Evolutionary conservation across 306 rosid species (phyloP).

Genomic region (Vigna unguiculata): DNA sequence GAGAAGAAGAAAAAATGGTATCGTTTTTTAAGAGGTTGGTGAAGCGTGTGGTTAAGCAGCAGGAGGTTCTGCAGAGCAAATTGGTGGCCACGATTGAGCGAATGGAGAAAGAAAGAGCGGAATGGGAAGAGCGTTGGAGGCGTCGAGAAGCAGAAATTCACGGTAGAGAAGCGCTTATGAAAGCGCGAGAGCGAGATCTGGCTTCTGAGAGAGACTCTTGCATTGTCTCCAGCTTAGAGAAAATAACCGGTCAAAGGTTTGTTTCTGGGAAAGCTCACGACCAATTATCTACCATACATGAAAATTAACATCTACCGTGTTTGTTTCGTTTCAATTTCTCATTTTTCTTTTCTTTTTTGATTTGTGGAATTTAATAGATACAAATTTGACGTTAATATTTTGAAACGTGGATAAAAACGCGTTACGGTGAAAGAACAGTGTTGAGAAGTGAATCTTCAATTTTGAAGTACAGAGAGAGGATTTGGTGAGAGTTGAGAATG

Average conservation of each 20-base stretch:
- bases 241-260: neutral
- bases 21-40: neutral
- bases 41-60: slow-evolving; percentile 7
- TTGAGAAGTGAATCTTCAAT: too few species aligned
- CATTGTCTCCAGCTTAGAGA: slow-evolving; percentile 22
- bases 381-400: too few species aligned
- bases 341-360: too few species aligned
- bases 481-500: too few species aligned
- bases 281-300: neutral
- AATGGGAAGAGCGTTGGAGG: slow-evolving; percentile 33
- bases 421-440: too few species aligned
- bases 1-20: neutral
- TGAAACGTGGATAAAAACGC: too few species aligned
- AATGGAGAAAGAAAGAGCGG: neutral
- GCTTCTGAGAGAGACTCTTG: slow-evolving; percentile 30
- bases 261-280: neutral
- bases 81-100: neutral
- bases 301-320: too few species aligned
- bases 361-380: too few species aligned
- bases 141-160: slow-evolving; percentile 21
- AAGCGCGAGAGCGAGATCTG: slow-evolving; percentile 24
- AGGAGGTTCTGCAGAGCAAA: neutral
- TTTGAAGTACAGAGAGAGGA: too few species aligned
- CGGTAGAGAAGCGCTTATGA: slow-evolving; percentile 20
- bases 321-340: too few species aligned